Percentiles rank a stretch among this genome's conserved stretches.
Conservation (phyloP, 257 asterid genomes). For the Leonotis leonurus region DNA sequence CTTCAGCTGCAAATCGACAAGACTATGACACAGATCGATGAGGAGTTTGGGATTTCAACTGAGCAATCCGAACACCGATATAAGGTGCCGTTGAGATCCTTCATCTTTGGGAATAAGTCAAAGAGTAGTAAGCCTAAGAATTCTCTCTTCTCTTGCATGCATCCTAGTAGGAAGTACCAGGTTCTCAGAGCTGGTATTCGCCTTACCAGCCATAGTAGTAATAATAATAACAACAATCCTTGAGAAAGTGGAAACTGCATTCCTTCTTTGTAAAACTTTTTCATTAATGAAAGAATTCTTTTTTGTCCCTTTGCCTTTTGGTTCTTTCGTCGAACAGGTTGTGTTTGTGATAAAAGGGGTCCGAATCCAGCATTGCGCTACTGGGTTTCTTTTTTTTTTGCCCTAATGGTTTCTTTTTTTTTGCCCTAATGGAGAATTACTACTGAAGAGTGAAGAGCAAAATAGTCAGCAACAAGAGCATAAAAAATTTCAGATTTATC, state of each 20-base stretch:
- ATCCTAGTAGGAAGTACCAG: conserved; percentile 31
- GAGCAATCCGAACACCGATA: conserved; percentile 23
- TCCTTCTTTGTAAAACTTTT: background rate
- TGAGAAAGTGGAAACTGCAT: no score
- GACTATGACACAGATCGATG: conserved; percentile 27
- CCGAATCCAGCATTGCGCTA: no score
- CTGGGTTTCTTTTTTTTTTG: no score
- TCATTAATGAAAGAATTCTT: background rate
- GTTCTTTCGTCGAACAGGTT: background rate
- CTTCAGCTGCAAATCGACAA: conserved; percentile 38
- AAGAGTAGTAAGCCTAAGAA: conserved; percentile 46
- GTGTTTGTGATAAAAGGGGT: no score
- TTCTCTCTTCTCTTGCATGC: conserved; percentile 42
- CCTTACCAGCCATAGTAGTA: conserved; percentile 5
- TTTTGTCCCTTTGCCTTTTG: no score
- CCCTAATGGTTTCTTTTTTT: no score
- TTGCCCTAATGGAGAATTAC: no score
- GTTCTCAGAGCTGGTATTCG: conserved; percentile 26
- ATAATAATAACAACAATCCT: no score
- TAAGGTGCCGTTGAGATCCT: conserved; percentile 38
- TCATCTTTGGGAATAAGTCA: conserved; percentile 40
- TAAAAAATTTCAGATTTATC: no score
- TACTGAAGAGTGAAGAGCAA: no score
- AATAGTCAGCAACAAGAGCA: no score
- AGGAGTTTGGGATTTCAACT: conserved; percentile 31